Evolutionary conservation across 106 monocot genomes (phyloP).

Genomic region (Dioscorea dumetorum): DNA sequence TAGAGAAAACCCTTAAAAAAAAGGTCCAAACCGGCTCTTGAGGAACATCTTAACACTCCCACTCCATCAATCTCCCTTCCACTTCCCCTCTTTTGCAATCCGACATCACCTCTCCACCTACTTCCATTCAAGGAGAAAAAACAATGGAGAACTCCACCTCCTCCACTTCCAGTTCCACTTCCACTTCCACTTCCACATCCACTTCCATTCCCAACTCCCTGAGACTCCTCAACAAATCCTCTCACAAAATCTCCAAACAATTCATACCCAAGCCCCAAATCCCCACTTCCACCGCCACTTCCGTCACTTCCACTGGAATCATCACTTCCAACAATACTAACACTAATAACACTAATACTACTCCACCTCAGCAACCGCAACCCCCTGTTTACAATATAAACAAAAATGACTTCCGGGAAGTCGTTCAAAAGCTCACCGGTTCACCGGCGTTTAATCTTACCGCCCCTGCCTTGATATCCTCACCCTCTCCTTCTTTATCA

Average conservation of each 20-base stretch:
- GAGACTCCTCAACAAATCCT: neutral
- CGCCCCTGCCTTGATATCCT: neutral
- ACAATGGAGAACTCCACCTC: too few relatives aligned
- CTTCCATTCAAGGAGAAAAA: too few relatives aligned
- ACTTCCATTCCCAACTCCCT: neutral
- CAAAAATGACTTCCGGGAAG: constrained; percentile 26
- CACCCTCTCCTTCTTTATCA: neutral
- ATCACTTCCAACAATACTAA: too few relatives aligned
- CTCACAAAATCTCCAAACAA: constrained; percentile 1
- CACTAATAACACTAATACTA: neutral
- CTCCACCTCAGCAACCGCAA: neutral
- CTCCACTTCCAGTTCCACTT: neutral
- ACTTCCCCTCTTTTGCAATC: too few relatives aligned
- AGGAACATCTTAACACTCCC: too few relatives aligned
- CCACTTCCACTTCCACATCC: neutral
- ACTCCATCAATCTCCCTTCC: too few relatives aligned
- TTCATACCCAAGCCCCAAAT: neutral
- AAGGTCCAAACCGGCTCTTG: too few relatives aligned
- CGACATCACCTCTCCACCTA: too few relatives aligned
- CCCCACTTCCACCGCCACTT: neutral
- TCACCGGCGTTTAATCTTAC: neutral
- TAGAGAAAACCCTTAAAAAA: too few relatives aligned
- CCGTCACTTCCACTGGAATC: neutral
- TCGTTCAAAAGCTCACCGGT: constrained; percentile 31
- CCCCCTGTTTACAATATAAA: constrained; percentile 25